Evolutionary conservation across 2,329 filamentous ascomycete species (phyloP).

Genomic region (Alternaria longipes): DNA sequence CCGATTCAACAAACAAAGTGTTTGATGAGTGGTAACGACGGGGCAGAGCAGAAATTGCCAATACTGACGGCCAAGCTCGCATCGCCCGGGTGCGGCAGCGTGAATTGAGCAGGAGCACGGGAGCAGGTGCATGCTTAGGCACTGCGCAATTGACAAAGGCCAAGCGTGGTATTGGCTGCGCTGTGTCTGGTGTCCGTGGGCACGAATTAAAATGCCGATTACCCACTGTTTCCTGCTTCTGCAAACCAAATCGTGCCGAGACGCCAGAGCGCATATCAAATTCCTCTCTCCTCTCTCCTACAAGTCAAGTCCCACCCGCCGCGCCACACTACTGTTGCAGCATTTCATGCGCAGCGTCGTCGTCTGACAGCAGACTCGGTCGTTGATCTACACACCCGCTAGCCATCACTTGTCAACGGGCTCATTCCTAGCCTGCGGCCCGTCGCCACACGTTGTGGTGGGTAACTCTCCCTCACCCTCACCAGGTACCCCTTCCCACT

Average conservation of each 20-base stretch:
- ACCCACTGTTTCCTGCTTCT: slow-evolving; percentile 20
- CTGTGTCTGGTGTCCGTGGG: slow-evolving; percentile 14
- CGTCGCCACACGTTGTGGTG: slow-evolving; percentile 46
- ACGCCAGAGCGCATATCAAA: slow-evolving; percentile 32
- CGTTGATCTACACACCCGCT: slow-evolving; percentile 19
- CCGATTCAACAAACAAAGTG: neutral
- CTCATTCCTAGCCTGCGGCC: slow-evolving; percentile 34
- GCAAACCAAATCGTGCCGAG: slow-evolving; percentile 19
- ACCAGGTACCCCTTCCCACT: slow-evolving; percentile 43
- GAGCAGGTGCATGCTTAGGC: neutral
- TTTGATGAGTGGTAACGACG: neutral
- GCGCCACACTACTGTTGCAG: slow-evolving; percentile 29
- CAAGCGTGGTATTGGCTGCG: slow-evolving; percentile 27
- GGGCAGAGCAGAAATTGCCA: neutral
- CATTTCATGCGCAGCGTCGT: slow-evolving; percentile 17
- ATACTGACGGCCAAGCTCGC: slow-evolving; percentile 1
- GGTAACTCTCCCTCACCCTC: slow-evolving; percentile 44
- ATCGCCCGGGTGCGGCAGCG: neutral
- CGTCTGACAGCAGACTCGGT: slow-evolving; percentile 19
- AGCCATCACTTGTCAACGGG: slow-evolving; percentile 18
- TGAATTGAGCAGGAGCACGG: neutral
- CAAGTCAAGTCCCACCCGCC: slow-evolving; percentile 15
- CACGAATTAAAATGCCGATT: slow-evolving; percentile 16
- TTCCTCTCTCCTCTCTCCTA: slow-evolving; percentile 28
- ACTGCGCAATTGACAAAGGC: slow-evolving; percentile 24